A percentile compares a stretch with the other conserved stretches of the same genome.
phyloP scores from a whole-genome alignment of 768 basidiomycete genomes.

The Hericium coralloides region DNA sequence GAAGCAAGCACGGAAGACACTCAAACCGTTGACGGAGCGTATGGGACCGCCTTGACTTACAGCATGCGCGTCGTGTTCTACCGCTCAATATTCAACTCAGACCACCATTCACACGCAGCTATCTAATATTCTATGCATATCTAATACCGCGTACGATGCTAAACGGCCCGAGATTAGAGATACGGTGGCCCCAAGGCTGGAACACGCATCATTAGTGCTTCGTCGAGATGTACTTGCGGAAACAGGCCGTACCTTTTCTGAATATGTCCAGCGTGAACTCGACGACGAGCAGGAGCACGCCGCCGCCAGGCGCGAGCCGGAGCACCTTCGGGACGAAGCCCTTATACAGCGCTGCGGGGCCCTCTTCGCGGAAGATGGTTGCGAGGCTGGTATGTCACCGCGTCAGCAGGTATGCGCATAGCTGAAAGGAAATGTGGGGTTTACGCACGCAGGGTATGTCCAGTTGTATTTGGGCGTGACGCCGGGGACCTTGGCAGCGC shows the following conservation, averaged over 20 bases:
- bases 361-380: constrained; percentile 85
- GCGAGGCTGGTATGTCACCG: constrained; percentile 32
- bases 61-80: not conserved
- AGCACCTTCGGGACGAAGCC: constrained; percentile 94
- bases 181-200: constrained; percentile 1
- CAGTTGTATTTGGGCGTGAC: constrained; percentile 88
- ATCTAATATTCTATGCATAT: not conserved
- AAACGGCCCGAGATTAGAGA: not conserved
- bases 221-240: not conserved
- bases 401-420: not conserved
- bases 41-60: not conserved
- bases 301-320: constrained; percentile 90
- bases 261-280: constrained; percentile 75
- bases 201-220: not conserved
- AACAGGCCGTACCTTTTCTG: constrained; percentile 47
- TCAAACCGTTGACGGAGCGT: not conserved
- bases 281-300: constrained; percentile 90
- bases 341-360: constrained; percentile 78
- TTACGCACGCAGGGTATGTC: constrained; percentile 78
- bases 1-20: not conserved
- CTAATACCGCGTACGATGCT: not conserved
- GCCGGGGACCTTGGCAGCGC: constrained; percentile 52
- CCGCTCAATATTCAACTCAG: not conserved
- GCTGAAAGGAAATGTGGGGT: not conserved
- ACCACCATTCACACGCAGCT: not conserved